Conservation (phyloP, 1,284 basidiomycete species). For the Cryptococcus floricola region DNA sequence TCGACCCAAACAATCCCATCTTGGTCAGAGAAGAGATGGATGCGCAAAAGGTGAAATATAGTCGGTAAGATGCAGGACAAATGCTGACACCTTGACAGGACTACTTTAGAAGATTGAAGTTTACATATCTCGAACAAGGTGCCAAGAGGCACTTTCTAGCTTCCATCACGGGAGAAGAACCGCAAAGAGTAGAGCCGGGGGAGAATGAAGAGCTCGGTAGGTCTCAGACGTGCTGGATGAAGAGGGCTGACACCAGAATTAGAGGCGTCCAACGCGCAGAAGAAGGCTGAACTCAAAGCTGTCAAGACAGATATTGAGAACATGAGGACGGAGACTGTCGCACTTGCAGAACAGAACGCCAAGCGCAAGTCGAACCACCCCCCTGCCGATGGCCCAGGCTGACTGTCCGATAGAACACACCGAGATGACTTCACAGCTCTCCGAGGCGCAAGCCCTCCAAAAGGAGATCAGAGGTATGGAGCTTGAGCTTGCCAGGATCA, state of each 20-base stretch:
- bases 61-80: neutral
- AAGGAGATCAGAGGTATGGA: conserved; percentile 75
- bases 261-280: conserved; percentile 59
- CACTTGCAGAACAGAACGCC: conserved; percentile 31
- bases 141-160: conserved; percentile 80
- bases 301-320: conserved; percentile 62
- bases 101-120: conserved; percentile 76
- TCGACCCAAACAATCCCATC: conserved; percentile 42
- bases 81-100: conserved; percentile 51
- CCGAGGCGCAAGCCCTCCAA: conserved; percentile 59
- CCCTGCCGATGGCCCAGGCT: neutral
- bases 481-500: conserved; percentile 68
- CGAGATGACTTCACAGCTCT: conserved; percentile 46
- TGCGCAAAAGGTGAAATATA: conserved; percentile 35
- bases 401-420: conserved; percentile 26
- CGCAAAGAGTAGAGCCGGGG: conserved; percentile 66
- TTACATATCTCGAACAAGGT: conserved; percentile 78
- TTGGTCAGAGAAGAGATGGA: conserved; percentile 39
- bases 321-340: conserved; percentile 59
- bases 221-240: conserved; percentile 4
- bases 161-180: conserved; percentile 72
- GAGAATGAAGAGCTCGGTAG: conserved; percentile 61
- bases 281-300: conserved; percentile 63
- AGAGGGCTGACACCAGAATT: neutral
- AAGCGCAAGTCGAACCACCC: conserved; percentile 19